Evolutionary conservation across 371 early-diverging fungal species (phyloP).

Genomic region (Mortierella sp.): DNA sequence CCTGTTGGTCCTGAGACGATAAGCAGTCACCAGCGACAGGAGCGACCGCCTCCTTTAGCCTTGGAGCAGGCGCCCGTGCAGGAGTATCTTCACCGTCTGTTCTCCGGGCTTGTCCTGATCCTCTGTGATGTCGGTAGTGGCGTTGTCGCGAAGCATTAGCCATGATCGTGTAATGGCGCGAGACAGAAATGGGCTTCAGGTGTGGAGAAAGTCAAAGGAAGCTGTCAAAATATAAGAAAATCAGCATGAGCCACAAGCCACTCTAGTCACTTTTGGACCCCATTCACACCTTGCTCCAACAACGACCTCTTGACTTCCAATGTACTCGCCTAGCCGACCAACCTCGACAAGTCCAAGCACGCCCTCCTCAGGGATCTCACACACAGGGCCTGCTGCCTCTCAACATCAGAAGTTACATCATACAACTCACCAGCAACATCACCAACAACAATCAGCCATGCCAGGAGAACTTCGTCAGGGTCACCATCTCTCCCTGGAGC

Average conservation of each 20-base stretch:
- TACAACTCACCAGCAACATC: not conserved
- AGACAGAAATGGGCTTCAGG: not conserved
- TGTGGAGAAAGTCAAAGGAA: not conserved
- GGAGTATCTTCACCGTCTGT: constrained; percentile 8
- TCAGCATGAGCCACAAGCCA: not conserved
- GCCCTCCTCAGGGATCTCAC: constrained; percentile 34
- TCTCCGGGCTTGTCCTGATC: constrained; percentile 11
- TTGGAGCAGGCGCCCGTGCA: constrained; percentile 8
- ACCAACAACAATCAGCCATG: constrained; percentile 11
- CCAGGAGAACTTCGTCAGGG: constrained; percentile 11
- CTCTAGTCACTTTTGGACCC: not conserved
- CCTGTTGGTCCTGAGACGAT: not conserved
- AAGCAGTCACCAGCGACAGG: not conserved
- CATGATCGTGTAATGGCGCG: constrained; percentile 17
- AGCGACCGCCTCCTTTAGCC: not conserved
- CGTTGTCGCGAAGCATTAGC: constrained; percentile 34
- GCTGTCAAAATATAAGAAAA: not conserved
- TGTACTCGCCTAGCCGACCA: constrained; percentile 57
- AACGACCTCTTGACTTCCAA: constrained; percentile 14
- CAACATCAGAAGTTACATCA: constrained; percentile 7
- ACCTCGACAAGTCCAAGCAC: constrained; percentile 55
- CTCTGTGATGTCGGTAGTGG: constrained; percentile 35
- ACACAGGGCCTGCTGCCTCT: constrained; percentile 17
- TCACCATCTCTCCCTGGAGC: not conserved
- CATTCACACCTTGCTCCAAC: not conserved